These are phyloP conservation scores for Ustilago nuda DNA, from an alignment of 1,284 basidiomycete genomes.

Conservation along the genomic window DNA sequence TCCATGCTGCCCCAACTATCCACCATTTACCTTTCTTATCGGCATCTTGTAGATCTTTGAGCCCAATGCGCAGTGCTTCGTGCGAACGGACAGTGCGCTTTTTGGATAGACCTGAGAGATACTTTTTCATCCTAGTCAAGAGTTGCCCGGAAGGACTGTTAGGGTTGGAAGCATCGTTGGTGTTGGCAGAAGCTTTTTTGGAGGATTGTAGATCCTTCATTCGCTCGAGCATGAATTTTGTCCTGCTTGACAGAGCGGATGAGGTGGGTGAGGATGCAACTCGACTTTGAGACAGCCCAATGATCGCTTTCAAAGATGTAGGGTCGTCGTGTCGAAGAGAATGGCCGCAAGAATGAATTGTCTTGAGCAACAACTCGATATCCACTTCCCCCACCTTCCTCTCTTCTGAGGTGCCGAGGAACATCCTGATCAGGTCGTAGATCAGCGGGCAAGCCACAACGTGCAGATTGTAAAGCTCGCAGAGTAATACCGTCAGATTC, in stretches of 20 bases:
- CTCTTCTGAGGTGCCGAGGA: constrained; percentile 73
- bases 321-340: constrained; percentile 64
- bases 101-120: constrained; percentile 51
- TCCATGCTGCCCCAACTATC: constrained; percentile 97
- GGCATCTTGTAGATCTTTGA: constrained; percentile 86
- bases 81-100: constrained; percentile 56
- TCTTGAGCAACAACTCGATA: constrained; percentile 85
- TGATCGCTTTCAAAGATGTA: constrained; percentile 60
- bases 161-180: constrained; percentile 28
- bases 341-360: constrained; percentile 73
- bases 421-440: constrained; percentile 86
- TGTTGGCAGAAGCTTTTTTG: background rate
- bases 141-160: constrained; percentile 27
- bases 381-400: constrained; percentile 37
- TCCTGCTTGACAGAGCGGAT: constrained; percentile 39
- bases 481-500: constrained; percentile 87
- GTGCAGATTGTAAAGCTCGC: constrained; percentile 95
- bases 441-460: constrained; percentile 87
- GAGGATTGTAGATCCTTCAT: constrained; percentile 55
- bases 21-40: constrained; percentile 96
- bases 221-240: constrained; percentile 67
- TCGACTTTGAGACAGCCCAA: constrained; percentile 54
- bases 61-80: constrained; percentile 58
- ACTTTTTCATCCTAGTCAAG: constrained; percentile 60
- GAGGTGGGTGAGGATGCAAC: constrained; percentile 29